Percentiles rank a stretch among this genome's conserved stretches.
These are phyloP conservation scores for Aspergillus asperescens DNA, from an alignment of 495 filamentous ascomycete species.

Conservation along the genomic window DNA sequence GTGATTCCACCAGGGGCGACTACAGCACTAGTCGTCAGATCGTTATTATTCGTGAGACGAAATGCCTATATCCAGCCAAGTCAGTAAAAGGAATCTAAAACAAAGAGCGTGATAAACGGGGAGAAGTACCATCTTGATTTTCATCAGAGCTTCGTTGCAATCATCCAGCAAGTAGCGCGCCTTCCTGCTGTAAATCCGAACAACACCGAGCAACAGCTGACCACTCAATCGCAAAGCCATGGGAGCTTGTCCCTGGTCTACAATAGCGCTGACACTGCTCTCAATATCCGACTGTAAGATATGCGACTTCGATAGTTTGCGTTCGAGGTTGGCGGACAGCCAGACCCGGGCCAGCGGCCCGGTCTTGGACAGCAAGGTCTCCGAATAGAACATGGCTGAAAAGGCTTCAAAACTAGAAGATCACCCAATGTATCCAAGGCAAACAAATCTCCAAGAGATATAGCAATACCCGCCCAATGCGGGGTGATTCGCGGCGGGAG, in stretches of 20 bases:
- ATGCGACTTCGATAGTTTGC: constrained; percentile 92
- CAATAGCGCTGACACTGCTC: constrained; percentile 89
- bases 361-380: constrained; percentile 91
- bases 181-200: constrained; percentile 95
- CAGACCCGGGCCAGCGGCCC: constrained; percentile 96
- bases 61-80: constrained; percentile 53
- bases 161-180: constrained; percentile 93
- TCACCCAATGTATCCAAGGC: constrained; percentile 7
- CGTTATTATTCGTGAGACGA: constrained; percentile 71
- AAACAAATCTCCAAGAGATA: constrained; percentile 9
- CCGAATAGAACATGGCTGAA: constrained; percentile 90
- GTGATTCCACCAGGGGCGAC: constrained; percentile 64
- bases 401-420: constrained; percentile 1
- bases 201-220: constrained; percentile 89
- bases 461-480: constrained; percentile 35
- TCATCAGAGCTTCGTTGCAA: constrained; percentile 93
- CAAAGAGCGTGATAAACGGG: not conserved
- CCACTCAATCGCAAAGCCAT: constrained; percentile 93
- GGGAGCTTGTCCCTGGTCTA: constrained; percentile 86
- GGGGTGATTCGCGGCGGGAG: constrained; percentile 36
- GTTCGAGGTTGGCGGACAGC: constrained; percentile 95
- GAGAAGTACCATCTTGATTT: constrained; percentile 90
- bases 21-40: constrained; percentile 60
- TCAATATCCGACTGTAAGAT: constrained; percentile 89
- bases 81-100: constrained; percentile 22